Base-by-base conservation (phyloP, 208 protist species). In the Naegleria fowleri region DNA sequence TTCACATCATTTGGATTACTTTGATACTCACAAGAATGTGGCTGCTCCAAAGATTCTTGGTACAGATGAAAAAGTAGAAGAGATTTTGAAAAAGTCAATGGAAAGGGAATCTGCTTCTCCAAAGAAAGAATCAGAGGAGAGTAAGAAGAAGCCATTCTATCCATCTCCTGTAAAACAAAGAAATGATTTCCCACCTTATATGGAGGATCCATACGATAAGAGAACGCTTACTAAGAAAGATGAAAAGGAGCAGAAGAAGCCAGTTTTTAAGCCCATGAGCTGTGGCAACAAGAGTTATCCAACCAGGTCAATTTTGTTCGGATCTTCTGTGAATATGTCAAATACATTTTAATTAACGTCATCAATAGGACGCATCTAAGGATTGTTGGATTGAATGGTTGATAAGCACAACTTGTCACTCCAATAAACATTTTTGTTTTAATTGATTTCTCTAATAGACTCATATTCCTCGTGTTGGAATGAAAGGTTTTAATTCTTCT, bases 41-140 rank as follows among this genome's bases (percentile, higher is more conserved):
- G 85, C 41, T 58, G 39, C 85, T 39, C 25, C 41, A 58, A 58
- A 13, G n/a, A 38, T 88, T 29, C 55, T 40, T 5, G 43, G 85
- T 58, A 88, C 85, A 36, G 85, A 88, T 58, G 43, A 58, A 13
- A 88, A 58, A 58, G 85, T 88, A 36, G 67, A 79, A 36, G 67
- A 25, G n/a, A 79, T 33, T 0, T 36, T 79, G 7, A 79, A 79
- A 36, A 79, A 79, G 67, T 6, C 16, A 36, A 36, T 79, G 25
- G 29, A 29, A 36, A 79, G 9, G n/a, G 9, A 43, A 58, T 33
- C 85, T 33, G 19, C 39, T 15, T 39, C 22, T 38, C 41, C 85
- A 88, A 16, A 52, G 16, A 88, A 58, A 29, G 55, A 67, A 22
- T 39, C 5, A 38, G 43, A 58, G 38, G 41, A 51, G 4, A 51